A percentile compares a stretch with the other conserved stretches of the same genome.
Evolutionary conservation across 345 rosid species (phyloP).

Genomic region (Angophora floribunda): DNA sequence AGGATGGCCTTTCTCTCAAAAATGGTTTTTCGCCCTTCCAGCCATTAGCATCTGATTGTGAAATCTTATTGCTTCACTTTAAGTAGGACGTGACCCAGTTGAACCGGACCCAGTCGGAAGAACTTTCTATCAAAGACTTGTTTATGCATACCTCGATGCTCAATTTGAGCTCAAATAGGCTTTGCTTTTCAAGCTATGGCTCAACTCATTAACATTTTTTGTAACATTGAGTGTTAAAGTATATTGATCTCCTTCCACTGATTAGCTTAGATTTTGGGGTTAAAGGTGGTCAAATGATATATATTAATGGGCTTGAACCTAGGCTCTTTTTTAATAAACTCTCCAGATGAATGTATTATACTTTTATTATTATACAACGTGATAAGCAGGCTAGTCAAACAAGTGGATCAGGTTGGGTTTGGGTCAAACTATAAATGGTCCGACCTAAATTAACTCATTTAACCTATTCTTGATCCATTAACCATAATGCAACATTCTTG

Average conservation of each 20-base stretch:
- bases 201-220: background rate
- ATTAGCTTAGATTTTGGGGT: background rate
- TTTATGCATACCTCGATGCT: background rate
- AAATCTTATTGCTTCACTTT: background rate
- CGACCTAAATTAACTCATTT: too few relatives aligned
- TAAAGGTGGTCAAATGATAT: background rate
- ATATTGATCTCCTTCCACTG: background rate
- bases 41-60: background rate
- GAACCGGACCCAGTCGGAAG: background rate
- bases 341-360: background rate
- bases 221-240: background rate
- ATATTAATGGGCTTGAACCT: background rate
- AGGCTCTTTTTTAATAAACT: background rate
- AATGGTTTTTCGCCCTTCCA: background rate
- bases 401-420: too few relatives aligned
- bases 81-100: background rate
- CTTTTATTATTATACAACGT: background rate
- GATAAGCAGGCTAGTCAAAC: too few relatives aligned
- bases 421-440: too few relatives aligned
- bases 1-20: background rate
- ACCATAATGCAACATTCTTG: too few relatives aligned
- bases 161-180: background rate
- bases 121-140: background rate
- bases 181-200: background rate
- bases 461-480: too few relatives aligned